A percentile compares a stretch with the other conserved stretches of the same genome.
These are phyloP conservation scores for Termitomyces titanicus DNA, from an alignment of 768 basidiomycete genomes.

Conservation along the genomic window DNA sequence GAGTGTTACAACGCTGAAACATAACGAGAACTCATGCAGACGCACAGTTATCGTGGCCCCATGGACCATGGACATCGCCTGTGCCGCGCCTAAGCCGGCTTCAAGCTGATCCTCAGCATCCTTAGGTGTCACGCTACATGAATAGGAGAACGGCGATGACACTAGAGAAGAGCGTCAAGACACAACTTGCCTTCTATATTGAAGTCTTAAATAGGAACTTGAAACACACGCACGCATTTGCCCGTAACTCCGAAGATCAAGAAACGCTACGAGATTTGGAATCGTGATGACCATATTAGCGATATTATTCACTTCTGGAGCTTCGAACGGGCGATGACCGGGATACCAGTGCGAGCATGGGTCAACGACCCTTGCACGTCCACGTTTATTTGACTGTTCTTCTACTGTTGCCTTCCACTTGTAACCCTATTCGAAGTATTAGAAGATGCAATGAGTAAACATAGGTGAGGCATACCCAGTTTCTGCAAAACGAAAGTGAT, in stretches of 20 bases:
- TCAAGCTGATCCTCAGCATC: conserved; percentile 72
- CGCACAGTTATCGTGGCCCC: conserved; percentile 49
- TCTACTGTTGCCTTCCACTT: conserved; percentile 53
- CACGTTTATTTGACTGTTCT: conserved; percentile 4
- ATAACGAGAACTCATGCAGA: neutral
- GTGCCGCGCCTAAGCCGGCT: conserved; percentile 56
- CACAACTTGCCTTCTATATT: neutral
- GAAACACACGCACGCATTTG: conserved; percentile 63
- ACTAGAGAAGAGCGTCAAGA: conserved; percentile 34
- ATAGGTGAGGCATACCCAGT: conserved; percentile 44
- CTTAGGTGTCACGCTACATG: conserved; percentile 54
- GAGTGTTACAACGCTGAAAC: neutral
- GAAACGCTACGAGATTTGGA: conserved; percentile 55
- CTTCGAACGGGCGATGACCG: conserved; percentile 69
- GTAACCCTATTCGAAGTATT: conserved; percentile 47
- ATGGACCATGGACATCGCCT: conserved; percentile 44
- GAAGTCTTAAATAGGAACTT: neutral
- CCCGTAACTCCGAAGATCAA: conserved; percentile 80
- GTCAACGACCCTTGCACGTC: conserved; percentile 19
- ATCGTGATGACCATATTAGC: conserved; percentile 60
- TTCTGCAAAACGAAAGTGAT: conserved; percentile 37
- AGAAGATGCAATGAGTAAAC: neutral
- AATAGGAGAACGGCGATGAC: conserved; percentile 75
- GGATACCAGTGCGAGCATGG: conserved; percentile 79
- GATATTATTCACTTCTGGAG: conserved; percentile 72